phyloP scores from a whole-genome alignment of 2,329 filamentous ascomycete species.

The Fusarium coffeatum region DNA sequence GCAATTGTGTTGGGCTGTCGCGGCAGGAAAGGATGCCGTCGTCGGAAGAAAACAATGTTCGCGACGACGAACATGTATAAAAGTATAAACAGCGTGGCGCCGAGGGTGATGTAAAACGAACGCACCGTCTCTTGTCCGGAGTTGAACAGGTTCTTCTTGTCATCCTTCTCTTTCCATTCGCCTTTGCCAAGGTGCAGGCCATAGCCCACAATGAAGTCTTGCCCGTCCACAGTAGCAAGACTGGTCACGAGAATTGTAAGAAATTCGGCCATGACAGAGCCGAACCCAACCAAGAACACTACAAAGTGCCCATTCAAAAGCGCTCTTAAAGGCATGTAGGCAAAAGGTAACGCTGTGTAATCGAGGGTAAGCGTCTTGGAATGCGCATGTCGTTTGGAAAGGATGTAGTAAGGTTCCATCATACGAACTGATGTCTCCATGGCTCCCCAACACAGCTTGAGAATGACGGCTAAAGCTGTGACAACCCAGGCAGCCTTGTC shows the following conservation, averaged over 20 bases:
- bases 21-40: constrained; percentile 77
- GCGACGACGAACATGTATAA: constrained; percentile 72
- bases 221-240: constrained; percentile 72
- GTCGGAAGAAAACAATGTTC: constrained; percentile 68
- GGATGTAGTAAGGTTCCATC: constrained; percentile 79
- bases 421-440: constrained; percentile 77
- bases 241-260: constrained; percentile 76
- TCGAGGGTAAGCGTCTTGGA: constrained; percentile 75
- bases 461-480: constrained; percentile 71
- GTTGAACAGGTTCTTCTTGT: constrained; percentile 52
- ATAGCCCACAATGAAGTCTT: constrained; percentile 62
- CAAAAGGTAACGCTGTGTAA: constrained; percentile 78
- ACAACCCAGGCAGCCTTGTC: constrained; percentile 73
- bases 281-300: constrained; percentile 75
- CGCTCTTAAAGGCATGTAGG: constrained; percentile 71
- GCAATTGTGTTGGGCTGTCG: constrained; percentile 84
- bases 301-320: constrained; percentile 72
- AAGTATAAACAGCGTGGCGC: constrained; percentile 72
- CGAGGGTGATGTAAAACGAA: constrained; percentile 75
- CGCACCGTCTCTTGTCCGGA: constrained; percentile 69
- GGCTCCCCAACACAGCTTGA: constrained; percentile 76
- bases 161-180: constrained; percentile 23
- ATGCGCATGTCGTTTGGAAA: constrained; percentile 73
- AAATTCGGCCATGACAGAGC: constrained; percentile 78
- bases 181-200: constrained; percentile 16